These are phyloP conservation scores for Claviceps pazoutovae DNA, from an alignment of 2,329 filamentous ascomycete species.

Conservation along the genomic window DNA sequence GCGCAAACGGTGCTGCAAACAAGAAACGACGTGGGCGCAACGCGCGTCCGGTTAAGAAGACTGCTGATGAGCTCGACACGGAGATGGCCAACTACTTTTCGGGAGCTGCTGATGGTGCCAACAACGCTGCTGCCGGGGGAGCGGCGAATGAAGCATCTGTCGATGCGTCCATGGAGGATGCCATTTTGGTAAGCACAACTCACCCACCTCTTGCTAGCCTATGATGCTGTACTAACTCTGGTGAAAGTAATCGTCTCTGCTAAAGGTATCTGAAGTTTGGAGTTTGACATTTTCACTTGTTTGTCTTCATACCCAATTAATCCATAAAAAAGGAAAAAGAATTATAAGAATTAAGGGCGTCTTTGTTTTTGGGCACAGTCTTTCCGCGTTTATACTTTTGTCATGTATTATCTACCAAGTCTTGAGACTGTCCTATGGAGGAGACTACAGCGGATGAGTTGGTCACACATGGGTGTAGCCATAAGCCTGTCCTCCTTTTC, in stretches of 20 bases:
- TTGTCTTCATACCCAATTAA: constrained; percentile 5
- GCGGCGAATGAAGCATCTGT: constrained; percentile 29
- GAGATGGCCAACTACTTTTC: constrained; percentile 96
- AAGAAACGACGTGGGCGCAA: constrained; percentile 45
- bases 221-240: not conserved
- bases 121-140: constrained; percentile 30
- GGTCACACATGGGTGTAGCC: not conserved
- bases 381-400: not conserved
- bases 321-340: not conserved
- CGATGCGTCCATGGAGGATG: constrained; percentile 53
- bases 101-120: constrained; percentile 29
- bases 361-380: not conserved
- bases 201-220: not conserved
- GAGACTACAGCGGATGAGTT: not conserved
- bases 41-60: constrained; percentile 66
- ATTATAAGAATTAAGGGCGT: not conserved
- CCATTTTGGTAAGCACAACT: constrained; percentile 33
- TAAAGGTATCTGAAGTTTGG: not conserved
- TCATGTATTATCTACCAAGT: not conserved
- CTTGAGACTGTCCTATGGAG: not conserved
- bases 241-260: not conserved
- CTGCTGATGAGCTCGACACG: constrained; percentile 84
- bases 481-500: too few relatives aligned
- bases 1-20: constrained; percentile 31
- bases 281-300: not conserved